phyloP scores from a whole-genome alignment of 352 stramenopile species.

The Phytophthora pinifolia region DNA sequence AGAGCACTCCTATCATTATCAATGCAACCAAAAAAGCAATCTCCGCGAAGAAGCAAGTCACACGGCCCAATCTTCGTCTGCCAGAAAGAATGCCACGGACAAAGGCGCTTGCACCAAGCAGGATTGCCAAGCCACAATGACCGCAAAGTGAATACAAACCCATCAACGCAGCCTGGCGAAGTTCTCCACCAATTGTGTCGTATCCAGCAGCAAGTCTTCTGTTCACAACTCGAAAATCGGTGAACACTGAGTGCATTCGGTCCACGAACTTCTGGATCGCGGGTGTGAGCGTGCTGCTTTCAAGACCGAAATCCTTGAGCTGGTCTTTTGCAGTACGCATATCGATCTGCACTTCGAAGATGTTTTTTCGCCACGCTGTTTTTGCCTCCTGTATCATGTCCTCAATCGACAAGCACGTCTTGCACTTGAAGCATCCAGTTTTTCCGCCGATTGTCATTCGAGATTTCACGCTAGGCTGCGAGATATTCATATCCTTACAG shows the following conservation, averaged over 20 bases:
- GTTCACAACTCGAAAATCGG: conserved; percentile 12
- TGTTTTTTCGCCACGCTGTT: conserved; percentile 42
- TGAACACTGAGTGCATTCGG: conserved; percentile 32
- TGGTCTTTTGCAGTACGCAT: conserved; percentile 43
- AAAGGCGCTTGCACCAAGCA: conserved; percentile 34
- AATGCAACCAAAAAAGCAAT: conserved; percentile 44
- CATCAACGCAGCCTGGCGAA: conserved; percentile 29
- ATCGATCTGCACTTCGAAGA: conserved; percentile 61
- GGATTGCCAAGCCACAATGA: conserved; percentile 28
- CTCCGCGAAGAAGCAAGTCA: conserved; percentile 49
- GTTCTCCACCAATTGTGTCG: conserved; percentile 29
- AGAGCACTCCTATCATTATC: conserved; percentile 49
- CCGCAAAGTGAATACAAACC: conserved; percentile 36
- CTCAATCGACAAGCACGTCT: conserved; percentile 43
- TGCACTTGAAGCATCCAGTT: conserved; percentile 70
- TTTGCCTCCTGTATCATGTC: conserved; percentile 33
- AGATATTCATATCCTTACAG: conserved; percentile 53
- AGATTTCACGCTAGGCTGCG: conserved; percentile 31
- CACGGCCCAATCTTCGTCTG: conserved; percentile 33
- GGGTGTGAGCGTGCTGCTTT: conserved; percentile 20
- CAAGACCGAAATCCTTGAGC: conserved; percentile 39
- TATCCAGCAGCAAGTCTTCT: conserved; percentile 25
- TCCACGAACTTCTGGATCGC: conserved; percentile 35
- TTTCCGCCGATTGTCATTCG: conserved; percentile 56
- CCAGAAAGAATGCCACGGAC: conserved; percentile 40